phyloP scores from a whole-genome alignment of 352 stramenopile genomes.

The Halophytophthora batemanensis region DNA sequence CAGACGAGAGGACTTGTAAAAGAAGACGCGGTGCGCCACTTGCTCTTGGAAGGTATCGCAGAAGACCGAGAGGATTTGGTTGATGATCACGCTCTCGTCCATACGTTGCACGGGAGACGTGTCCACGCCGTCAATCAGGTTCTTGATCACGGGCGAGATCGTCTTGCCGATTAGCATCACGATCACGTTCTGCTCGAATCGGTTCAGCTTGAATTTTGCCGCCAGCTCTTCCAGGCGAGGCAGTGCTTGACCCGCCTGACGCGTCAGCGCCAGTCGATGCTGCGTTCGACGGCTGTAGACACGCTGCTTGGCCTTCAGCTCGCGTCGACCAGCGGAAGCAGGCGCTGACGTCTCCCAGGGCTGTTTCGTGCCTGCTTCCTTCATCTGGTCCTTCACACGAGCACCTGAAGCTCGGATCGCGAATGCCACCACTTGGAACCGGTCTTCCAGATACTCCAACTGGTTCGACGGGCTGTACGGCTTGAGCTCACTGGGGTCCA shows the following conservation, averaged over 20 bases:
- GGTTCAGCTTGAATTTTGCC: constrained; percentile 79
- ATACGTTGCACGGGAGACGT: constrained; percentile 83
- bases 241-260: constrained; percentile 51
- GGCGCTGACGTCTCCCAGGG: constrained; percentile 69
- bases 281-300: constrained; percentile 69
- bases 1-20: constrained; percentile 86
- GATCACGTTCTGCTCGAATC: constrained; percentile 88
- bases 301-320: constrained; percentile 86
- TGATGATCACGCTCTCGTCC: constrained; percentile 89
- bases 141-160: constrained; percentile 88
- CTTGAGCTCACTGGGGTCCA: constrained; percentile 59
- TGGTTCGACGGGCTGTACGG: constrained; percentile 84
- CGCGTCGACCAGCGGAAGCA: constrained; percentile 57
- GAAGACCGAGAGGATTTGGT: constrained; percentile 86
- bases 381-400: constrained; percentile 88
- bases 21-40: constrained; percentile 81
- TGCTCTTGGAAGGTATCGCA: constrained; percentile 89
- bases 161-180: constrained; percentile 90
- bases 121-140: constrained; percentile 83
- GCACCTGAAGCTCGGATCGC: constrained; percentile 80
- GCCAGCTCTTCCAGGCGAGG: constrained; percentile 76
- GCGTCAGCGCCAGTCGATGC: constrained; percentile 60
- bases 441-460: constrained; percentile 86
- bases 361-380: constrained; percentile 83
- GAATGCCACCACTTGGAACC: constrained; percentile 88